Evolutionary conservation across 2,329 filamentous ascomycete species (phyloP), one percentile per base, ranked within the genome.

Genomic region (Thielaviopsis cerberus): DNA sequence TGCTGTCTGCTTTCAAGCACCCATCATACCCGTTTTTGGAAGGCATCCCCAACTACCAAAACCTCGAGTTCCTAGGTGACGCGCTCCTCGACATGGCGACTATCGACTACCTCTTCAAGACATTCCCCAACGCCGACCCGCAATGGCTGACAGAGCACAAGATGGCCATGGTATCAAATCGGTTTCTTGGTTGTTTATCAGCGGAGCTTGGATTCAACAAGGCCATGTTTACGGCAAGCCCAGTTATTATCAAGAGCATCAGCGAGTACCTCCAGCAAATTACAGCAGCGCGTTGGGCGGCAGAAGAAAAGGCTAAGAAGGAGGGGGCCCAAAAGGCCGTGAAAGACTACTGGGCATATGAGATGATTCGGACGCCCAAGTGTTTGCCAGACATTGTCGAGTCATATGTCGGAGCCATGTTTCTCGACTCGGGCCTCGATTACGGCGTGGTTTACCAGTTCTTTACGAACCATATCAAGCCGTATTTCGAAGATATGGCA

Each of bases 131-230:
- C 55, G 86, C 85, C 59, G 89, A 95, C 65, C 91, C 92, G 0
- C 90, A 97, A 67, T 97, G 91, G 91, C 75, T 98, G 60, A 97
- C 92, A 0, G 92, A 97, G 70, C 91, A 97, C 75, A 97, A 97
- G 72, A 96, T 94, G 83, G 88, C 90, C n/a, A 96, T 98, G 87
- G 90, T 92, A 0, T 92, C 88, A 57, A 98, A 98, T 71, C 89
- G 90, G 61, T 98, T 97, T 66, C 76, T 96, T 1, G 88, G 86
- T 1, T 87, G 83, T 20, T 74, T 97, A 2, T 85, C 85, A 60
- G 87, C 94, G 2, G 77, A 80, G 53, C 77, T 97, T 0, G 83
- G 79, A 0, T 84, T 97, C 58, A 82, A 96, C 66, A 79, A 74
- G 54, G 83, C 91, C 66, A 71, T 97, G 17, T 77, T 81, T 0